Evolutionary conservation across 2,329 filamentous ascomycete species (phyloP), one percentile per base, ranked within the genome.

Genomic region (Ceratocystis destructans): DNA sequence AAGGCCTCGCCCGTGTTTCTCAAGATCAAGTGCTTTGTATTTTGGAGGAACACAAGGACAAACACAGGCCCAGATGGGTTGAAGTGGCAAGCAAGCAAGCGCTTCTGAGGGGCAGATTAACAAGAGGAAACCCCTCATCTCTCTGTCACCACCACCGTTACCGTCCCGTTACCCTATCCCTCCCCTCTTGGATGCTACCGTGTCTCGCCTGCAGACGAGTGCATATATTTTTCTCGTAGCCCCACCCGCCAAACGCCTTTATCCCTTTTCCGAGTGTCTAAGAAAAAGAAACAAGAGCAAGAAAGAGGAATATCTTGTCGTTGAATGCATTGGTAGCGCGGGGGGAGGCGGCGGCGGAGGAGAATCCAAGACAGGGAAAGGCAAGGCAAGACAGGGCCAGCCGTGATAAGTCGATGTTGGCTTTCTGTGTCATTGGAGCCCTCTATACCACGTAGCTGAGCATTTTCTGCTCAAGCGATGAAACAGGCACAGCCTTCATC

Each of bases 401-500:
- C 17, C 3, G 46, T n/a, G 46, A n/a, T 22, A 7, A 50, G 48
- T 20, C 48, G 48, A 50, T 50, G 48, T 25, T 3, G n/a, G 48
- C n/a, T n/a, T 50, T 22, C n/a, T 7, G 28, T 50, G 48, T n/a
- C 17, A 10, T 50, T 50, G 48, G 1, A 8, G 2, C 48, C n/a
- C 25, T 15, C 25, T 15, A 15, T 55, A 25, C 15, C 25, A 6
- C 22, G 2, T 55, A 2, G 20, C 25, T 57, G 12, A 17, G 22
- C 53, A 17, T 7, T 15, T 57, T 31, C n/a, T 57, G 22, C 22
- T 22, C 48, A 22, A 20, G 48, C 20, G n/a, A 50, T 57, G 53
- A 63, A 63, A 63, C 61, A 63, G 45, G 37, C 61, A 63, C 61
- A 63, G 61, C 61, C 61, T 63, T 28, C 61, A 31, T 33, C 28